Base-by-base conservation (phyloP, 2,329 filamentous ascomycete genomes). In the Talaromyces albobiverticillius region DNA sequence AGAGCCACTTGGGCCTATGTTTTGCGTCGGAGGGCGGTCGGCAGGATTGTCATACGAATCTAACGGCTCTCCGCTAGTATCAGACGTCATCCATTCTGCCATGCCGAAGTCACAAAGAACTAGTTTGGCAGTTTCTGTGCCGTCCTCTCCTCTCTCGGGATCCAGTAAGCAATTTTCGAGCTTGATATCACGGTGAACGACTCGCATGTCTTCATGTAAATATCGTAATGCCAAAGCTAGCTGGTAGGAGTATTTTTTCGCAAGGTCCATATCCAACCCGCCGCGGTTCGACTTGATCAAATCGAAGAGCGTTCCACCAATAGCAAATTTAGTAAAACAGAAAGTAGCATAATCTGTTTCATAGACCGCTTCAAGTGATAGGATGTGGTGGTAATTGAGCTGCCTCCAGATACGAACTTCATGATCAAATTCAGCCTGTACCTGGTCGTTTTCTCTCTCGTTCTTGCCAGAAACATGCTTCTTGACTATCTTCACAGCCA, bases 61-160 rank as follows among this genome's bases (percentile, higher is more conserved):
- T 11, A 76, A 72, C 9, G 77, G 76, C 55, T 76, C 74, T 23
- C 74, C 73, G 20, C 78, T 77, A 56, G 77, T 76, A 57, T 84
- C 82, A 53, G 74, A 79, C 20, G 78, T 76, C 59, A 87, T 78
- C 72, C 85, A 87, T 64, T 87, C 84, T 11, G 85, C 83, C 74
- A 88, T 84, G 46, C 85, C 85, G 63, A 88, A 88, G 64, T 88
- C 85, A 67, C 84, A 87, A 4, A 88, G 75, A 4, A 85, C 78
- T 6, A 88, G 64, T 32, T 79, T 79, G 8, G 82, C 83, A 14
- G 79, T 77, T 34, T 79, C 73, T 0, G 67, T 68, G 9, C 75
- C 76, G 4, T 78, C 76, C 7, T 76, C 65, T 3, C 75, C 70
- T 5, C 71, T 71, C 16, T 78, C 72, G 59, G 81, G 78, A 60